phyloP scores from a whole-genome alignment of 768 basidiomycete genomes.

The Harrya chromipes region DNA sequence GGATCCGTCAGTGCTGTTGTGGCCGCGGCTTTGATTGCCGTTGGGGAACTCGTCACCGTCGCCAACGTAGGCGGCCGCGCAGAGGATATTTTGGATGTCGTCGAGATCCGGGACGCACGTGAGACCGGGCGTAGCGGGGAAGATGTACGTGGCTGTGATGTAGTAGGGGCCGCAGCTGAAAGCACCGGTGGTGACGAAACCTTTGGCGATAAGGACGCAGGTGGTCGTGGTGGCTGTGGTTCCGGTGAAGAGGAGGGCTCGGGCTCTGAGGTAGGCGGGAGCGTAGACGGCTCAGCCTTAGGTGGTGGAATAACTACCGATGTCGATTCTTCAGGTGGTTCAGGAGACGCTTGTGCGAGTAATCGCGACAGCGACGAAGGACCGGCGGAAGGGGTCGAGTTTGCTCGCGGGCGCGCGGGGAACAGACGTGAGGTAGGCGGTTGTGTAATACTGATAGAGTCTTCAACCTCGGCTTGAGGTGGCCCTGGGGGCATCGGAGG shows the following conservation, averaged over 20 bases:
- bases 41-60: conserved; percentile 39
- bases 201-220: not conserved
- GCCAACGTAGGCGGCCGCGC: conserved; percentile 61
- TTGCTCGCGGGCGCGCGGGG: conserved; percentile 58
- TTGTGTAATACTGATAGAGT: conserved; percentile 62
- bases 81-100: conserved; percentile 65
- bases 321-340: conserved; percentile 32
- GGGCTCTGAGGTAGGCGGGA: conserved; percentile 5
- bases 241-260: conserved; percentile 26
- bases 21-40: conserved; percentile 54
- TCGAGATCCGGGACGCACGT: conserved; percentile 65
- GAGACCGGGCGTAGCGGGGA: conserved; percentile 73
- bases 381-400: conserved; percentile 65
- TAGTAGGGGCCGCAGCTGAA: conserved; percentile 36
- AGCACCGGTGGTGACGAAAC: conserved; percentile 1
- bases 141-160: conserved; percentile 31
- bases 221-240: conserved; percentile 34
- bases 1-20: conserved; percentile 67
- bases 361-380: conserved; percentile 79
- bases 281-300: conserved; percentile 32
- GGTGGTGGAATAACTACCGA: conserved; percentile 28
- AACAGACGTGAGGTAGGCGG: conserved; percentile 69
- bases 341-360: conserved; percentile 64
- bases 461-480: conserved; percentile 69
- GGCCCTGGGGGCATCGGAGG: conserved; percentile 48